Percentiles rank a stretch among this genome's conserved stretches.
phyloP scores from a whole-genome alignment of 108 stramenopile species.

The Cylindrotheca fusiformis region DNA sequence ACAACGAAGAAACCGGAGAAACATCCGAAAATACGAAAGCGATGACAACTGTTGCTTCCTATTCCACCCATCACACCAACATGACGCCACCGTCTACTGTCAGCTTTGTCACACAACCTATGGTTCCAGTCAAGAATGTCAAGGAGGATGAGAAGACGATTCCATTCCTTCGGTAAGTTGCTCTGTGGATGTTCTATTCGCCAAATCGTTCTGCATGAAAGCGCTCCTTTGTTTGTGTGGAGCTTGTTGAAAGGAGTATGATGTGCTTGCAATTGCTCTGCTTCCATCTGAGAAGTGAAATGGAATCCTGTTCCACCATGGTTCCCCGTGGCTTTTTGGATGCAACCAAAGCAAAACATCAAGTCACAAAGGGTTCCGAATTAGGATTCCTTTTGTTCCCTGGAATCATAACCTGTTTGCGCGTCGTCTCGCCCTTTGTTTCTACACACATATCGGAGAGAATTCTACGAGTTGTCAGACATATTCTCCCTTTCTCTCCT shows the following conservation, averaged over 20 bases:
- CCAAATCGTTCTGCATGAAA: neutral
- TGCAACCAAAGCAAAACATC: neutral
- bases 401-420: constrained; percentile 1
- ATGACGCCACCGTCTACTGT: neutral
- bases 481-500: constrained; percentile 5
- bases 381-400: neutral
- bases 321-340: neutral
- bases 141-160: constrained; percentile 46
- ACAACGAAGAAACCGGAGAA: neutral
- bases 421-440: neutral
- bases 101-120: no score
- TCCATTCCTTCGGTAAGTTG: constrained; percentile 59
- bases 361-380: constrained; percentile 2
- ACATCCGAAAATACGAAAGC: neutral
- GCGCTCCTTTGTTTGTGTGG: neutral
- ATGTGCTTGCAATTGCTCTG: neutral
- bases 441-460: neutral
- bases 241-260: neutral
- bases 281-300: neutral
- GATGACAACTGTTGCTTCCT: neutral
- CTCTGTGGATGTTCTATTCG: neutral
- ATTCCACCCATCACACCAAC: neutral
- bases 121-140: no score
- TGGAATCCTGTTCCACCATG: neutral
- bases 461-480: neutral